phyloP scores from a whole-genome alignment of 106 monocot species.

The Vanilla planifolia region DNA sequence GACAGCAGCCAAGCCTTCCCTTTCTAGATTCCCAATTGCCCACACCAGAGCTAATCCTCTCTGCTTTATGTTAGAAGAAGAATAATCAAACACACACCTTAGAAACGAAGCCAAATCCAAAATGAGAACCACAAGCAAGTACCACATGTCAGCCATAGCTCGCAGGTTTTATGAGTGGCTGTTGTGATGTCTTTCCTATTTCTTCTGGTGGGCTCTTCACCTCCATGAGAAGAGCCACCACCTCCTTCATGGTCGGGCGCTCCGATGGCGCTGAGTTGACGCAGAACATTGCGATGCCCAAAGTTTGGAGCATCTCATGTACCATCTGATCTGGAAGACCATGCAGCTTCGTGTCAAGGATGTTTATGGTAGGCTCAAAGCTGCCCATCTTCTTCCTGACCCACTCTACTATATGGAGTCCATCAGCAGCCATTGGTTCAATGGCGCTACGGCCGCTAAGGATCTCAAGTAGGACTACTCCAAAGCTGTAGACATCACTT shows the following conservation, averaged over 20 bases:
- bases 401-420: slow-evolving; percentile 92
- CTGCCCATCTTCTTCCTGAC: slow-evolving; percentile 85
- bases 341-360: slow-evolving; percentile 63
- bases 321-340: slow-evolving; percentile 73
- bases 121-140: not conserved
- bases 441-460: slow-evolving; percentile 75
- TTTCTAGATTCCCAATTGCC: not conserved
- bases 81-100: not conserved
- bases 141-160: slow-evolving; percentile 16
- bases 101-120: not conserved
- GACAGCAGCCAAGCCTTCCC: not conserved
- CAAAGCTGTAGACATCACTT: slow-evolving; percentile 97
- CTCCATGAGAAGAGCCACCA: slow-evolving; percentile 84
- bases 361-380: slow-evolving; percentile 51
- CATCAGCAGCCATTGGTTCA: slow-evolving; percentile 42
- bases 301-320: slow-evolving; percentile 87
- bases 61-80: not conserved
- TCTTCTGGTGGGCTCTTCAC: slow-evolving; percentile 82
- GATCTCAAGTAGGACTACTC: slow-evolving; percentile 94
- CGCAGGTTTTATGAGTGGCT: slow-evolving; percentile 62
- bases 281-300: slow-evolving; percentile 95
- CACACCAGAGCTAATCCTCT: not conserved
- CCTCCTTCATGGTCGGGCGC: slow-evolving; percentile 93
- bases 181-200: slow-evolving; percentile 63
- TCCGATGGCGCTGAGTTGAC: slow-evolving; percentile 74